Conservation (phyloP, 2,329 filamentous ascomycete species). For the Aspergillus candidus region DNA sequence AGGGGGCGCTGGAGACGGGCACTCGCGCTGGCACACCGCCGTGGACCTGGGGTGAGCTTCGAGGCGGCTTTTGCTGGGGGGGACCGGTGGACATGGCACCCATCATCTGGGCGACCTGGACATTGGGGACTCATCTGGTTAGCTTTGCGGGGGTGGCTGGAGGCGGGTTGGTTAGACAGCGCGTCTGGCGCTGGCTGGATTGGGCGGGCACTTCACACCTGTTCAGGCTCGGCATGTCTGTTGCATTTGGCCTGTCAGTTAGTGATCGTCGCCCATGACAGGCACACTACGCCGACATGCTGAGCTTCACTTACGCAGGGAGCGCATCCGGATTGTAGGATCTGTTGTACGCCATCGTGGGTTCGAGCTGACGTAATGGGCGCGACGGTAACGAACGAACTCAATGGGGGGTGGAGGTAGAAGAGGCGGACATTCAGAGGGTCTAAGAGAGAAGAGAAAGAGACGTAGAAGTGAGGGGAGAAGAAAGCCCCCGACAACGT, state of each 20-base stretch:
- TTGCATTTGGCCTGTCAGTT: constrained; percentile 10
- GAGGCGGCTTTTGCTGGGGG: constrained; percentile 24
- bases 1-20: constrained; percentile 19
- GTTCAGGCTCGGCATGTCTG: constrained; percentile 70
- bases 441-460: constrained; percentile 1
- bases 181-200: neutral
- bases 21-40: constrained; percentile 22
- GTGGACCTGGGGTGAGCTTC: constrained; percentile 20
- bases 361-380: constrained; percentile 22
- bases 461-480: neutral
- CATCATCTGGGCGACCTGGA: constrained; percentile 43
- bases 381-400: neutral
- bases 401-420: constrained; percentile 2
- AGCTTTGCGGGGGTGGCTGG: constrained; percentile 5
- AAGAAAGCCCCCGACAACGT: constrained; percentile 1
- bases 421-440: constrained; percentile 1
- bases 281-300: neutral
- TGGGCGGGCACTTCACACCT: constrained; percentile 41
- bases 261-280: constrained; percentile 8
- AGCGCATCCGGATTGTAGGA: constrained; percentile 91
- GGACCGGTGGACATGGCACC: constrained; percentile 27
- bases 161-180: neutral
- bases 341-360: constrained; percentile 83
- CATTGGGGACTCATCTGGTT: neutral
- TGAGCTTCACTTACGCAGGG: constrained; percentile 63